Conservation (phyloP, 495 filamentous ascomycete species). For the Aspergillus funiculosus region DNA sequence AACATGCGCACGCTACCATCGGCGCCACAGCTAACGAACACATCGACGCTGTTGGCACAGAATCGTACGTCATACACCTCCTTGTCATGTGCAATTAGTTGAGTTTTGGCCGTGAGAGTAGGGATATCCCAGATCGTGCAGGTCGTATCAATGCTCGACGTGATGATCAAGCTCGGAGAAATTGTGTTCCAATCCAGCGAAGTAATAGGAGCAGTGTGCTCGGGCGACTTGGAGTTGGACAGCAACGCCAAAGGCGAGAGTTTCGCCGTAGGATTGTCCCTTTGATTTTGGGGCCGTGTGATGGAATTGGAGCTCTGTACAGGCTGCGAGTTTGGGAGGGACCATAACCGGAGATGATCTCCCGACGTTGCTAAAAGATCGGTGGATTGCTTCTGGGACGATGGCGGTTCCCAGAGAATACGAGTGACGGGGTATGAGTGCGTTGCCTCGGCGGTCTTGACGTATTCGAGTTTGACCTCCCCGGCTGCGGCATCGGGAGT, state of each 20-base stretch:
- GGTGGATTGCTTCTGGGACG: slow-evolving; percentile 92
- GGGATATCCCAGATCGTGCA: slow-evolving; percentile 99
- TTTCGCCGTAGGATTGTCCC: slow-evolving; percentile 69
- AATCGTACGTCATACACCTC: slow-evolving; percentile 98
- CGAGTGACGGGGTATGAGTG: slow-evolving; percentile 97
- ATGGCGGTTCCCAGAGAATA: slow-evolving; percentile 94
- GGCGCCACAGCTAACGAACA: slow-evolving; percentile 96
- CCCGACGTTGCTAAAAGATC: slow-evolving; percentile 95
- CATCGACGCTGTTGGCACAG: slow-evolving; percentile 91
- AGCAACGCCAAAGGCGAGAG: slow-evolving; percentile 88
- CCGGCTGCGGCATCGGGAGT: slow-evolving; percentile 57
- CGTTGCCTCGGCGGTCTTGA: slow-evolving; percentile 92
- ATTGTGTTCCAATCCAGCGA: slow-evolving; percentile 97
- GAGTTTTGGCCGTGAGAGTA: slow-evolving; percentile 94
- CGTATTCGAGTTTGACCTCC: slow-evolving; percentile 78
- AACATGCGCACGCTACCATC: slow-evolving; percentile 99
- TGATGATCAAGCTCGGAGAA: slow-evolving; percentile 94
- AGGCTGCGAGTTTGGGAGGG: slow-evolving; percentile 58
- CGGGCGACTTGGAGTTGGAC: slow-evolving; percentile 96
- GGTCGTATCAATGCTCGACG: slow-evolving; percentile 96
- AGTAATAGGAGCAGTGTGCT: slow-evolving; percentile 94
- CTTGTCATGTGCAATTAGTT: slow-evolving; percentile 97
- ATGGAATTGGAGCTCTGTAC: slow-evolving; percentile 62
- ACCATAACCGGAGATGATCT: slow-evolving; percentile 95
- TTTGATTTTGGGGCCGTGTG: slow-evolving; percentile 56